Base-by-base conservation (phyloP, 2,329 filamentous ascomycete species). In the Penicillium freii region DNA sequence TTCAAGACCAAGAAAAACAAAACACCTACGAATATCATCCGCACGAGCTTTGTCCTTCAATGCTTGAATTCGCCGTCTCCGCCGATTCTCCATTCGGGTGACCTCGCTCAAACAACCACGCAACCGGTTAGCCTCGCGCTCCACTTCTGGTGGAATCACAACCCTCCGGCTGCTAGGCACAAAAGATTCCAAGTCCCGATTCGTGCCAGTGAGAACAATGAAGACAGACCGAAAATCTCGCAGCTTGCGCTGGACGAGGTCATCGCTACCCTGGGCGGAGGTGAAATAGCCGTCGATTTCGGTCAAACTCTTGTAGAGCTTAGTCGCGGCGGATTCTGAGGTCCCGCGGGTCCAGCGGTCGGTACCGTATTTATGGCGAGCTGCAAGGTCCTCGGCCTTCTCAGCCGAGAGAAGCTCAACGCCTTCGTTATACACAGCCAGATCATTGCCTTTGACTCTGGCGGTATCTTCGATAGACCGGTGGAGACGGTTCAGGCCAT, bases 231-330 rank as follows among this genome's bases (percentile, higher is more conserved):
- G 89, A 38, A 89, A 90, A 36, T 87, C 85, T 19, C 82, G 84
- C 54, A 95, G 86, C 73, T 96, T 97, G 4, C 87, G 85, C 59
- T 89, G 85, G 2, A 96, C 90, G 2, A 88, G 77, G 42, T 82
- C 81, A 68, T 91, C 88, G 58, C 84, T 88, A 57, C 81, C 85
- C 38, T 82, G 82, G 0, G 87, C 87, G 48, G 84, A 86, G 57
- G 87, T 87, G 64, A 99, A 88, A 75, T 97, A 97, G 3, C 90
- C 89, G 39, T 92, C 89, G 39, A 97, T 92, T 66, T 96, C 92
- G 2, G 77, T 81, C 4, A 88, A 86, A 54, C 91, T 87, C 2
- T 81, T 82, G 80, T 91, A 93, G 1, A 96, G 80, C 70, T 91
- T 92, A 4, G 74, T 77, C 13, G 87, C 84, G 25, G 93, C 92